Percentiles rank a stretch among this genome's conserved stretches.
These are phyloP conservation scores for Scenedesmus sp. DNA, from an alignment of 163 green algal genomes.

Conservation along the genomic window DNA sequence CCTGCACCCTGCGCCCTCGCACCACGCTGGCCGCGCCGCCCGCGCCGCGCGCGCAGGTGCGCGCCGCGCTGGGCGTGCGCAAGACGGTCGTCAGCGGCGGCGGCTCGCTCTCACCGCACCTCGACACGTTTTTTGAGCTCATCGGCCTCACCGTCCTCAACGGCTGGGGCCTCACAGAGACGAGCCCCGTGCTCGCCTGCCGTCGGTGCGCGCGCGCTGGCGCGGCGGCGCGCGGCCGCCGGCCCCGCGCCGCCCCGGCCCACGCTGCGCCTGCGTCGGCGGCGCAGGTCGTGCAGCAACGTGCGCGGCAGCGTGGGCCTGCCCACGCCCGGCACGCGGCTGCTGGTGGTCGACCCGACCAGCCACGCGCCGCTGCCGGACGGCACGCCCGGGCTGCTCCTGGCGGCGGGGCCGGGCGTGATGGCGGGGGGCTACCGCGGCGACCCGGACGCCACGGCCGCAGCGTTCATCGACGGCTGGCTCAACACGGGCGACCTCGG, in stretches of 20 bases:
- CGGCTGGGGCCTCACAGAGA: conserved; percentile 93
- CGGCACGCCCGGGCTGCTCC: conserved; percentile 74
- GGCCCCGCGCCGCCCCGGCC: neutral
- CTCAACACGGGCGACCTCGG: conserved; percentile 90
- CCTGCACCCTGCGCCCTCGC: no score
- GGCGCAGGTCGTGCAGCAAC: conserved; percentile 57
- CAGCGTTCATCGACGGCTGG: conserved; percentile 78
- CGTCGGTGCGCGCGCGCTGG: conserved; percentile 41
- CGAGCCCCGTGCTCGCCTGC: conserved; percentile 89
- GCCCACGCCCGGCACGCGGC: conserved; percentile 78
- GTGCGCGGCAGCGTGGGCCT: conserved; percentile 80
- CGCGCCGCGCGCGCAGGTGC: conserved; percentile 55
- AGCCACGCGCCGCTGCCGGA: conserved; percentile 70
- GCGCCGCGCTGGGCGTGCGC: conserved; percentile 75
- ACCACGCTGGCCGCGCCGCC: no score
- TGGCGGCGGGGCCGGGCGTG: conserved; percentile 80
- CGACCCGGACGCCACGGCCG: conserved; percentile 65
- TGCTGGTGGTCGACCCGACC: conserved; percentile 87
- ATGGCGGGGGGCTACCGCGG: conserved; percentile 74
- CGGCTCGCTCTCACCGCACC: conserved; percentile 79
- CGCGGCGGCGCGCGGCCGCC: no score
- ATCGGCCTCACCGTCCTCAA: conserved; percentile 88
- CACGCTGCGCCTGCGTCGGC: neutral
- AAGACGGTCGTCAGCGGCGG: conserved; percentile 85
- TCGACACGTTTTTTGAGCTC: conserved; percentile 93